A percentile compares a stretch with the other conserved stretches of the same genome.
These are phyloP conservation scores for Barnettozyma hawaiiensis DNA, from an alignment of 1,139 yeast genomes.

Conservation along the genomic window DNA sequence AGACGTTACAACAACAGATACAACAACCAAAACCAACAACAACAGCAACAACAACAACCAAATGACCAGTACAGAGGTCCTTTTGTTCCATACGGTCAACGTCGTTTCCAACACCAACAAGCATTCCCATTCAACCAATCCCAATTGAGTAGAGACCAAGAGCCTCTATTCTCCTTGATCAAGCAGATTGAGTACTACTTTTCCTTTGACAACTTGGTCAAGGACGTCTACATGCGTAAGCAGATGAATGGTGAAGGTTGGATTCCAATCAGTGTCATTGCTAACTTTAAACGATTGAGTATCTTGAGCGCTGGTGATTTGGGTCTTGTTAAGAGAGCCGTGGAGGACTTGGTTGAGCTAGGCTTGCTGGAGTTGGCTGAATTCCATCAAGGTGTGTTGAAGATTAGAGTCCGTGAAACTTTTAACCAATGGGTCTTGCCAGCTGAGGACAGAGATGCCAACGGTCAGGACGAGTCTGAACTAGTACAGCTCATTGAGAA, in stretches of 20 bases:
- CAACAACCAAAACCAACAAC: slow-evolving; percentile 9
- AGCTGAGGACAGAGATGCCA: slow-evolving; percentile 37
- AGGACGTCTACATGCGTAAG: slow-evolving; percentile 71
- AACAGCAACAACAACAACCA: slow-evolving; percentile 10
- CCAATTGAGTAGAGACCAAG: slow-evolving; percentile 15
- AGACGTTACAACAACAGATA: slow-evolving; percentile 16
- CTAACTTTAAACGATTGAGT: slow-evolving; percentile 70
- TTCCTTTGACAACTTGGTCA: slow-evolving; percentile 77
- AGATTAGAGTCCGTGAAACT: slow-evolving; percentile 39
- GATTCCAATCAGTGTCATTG: slow-evolving; percentile 57
- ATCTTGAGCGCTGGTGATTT: slow-evolving; percentile 48
- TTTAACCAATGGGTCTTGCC: slow-evolving; percentile 49
- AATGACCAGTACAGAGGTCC: slow-evolving; percentile 7
- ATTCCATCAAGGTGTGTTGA: slow-evolving; percentile 25
- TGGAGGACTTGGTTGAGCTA: slow-evolving; percentile 40
- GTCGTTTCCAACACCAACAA: slow-evolving; percentile 16
- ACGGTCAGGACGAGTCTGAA: slow-evolving; percentile 32
- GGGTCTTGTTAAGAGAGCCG: slow-evolving; percentile 41
- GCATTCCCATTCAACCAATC: slow-evolving; percentile 16
- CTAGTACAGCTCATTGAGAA: slow-evolving; percentile 8
- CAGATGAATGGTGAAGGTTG: slow-evolving; percentile 78
- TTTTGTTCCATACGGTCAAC: slow-evolving; percentile 23
- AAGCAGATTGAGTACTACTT: slow-evolving; percentile 86
- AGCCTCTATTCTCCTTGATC: slow-evolving; percentile 21
- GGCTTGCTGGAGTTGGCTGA: slow-evolving; percentile 24